Percentiles rank a stretch among this genome's conserved stretches.
These are phyloP conservation scores for Camellia sinensis DNA, from an alignment of 148 eudicot species.

Conservation along the genomic window DNA sequence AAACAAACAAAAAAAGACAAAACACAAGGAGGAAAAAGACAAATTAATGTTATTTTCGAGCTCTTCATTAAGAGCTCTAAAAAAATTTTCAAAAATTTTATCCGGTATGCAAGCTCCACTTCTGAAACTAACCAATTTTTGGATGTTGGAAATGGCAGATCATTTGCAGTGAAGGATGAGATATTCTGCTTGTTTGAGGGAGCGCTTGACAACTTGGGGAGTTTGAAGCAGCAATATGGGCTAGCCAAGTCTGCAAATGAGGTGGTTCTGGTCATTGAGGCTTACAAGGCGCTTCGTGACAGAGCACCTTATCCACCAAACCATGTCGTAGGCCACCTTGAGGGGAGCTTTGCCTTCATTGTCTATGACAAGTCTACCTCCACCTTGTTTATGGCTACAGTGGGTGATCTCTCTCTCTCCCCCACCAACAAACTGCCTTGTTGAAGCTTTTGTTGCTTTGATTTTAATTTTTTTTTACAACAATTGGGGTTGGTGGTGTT, in stretches of 20 bases:
- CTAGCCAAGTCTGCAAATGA: conserved; percentile 67
- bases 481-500: conserved; percentile 18
- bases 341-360: conserved; percentile 71
- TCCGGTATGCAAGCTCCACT: too few relatives aligned
- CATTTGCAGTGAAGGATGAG: conserved; percentile 82
- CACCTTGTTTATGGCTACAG: conserved; percentile 79
- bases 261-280: conserved; percentile 74
- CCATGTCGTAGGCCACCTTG: conserved; percentile 82
- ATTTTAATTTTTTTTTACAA: neutral
- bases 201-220: conserved; percentile 71
- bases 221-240: conserved; percentile 83
- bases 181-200: conserved; percentile 93
- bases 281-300: conserved; percentile 86
- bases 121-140: neutral
- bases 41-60: too few relatives aligned
- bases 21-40: too few relatives aligned
- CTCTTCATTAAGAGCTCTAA: too few relatives aligned
- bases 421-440: neutral
- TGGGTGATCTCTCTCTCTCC: conserved; percentile 23
- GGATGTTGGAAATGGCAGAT: conserved; percentile 34
- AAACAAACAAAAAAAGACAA: too few relatives aligned
- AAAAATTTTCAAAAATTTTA: too few relatives aligned
- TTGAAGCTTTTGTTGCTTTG: neutral
- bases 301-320: conserved; percentile 85
- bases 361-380: conserved; percentile 83